A percentile compares a stretch with the other conserved stretches of the same genome.
Conservation (phyloP, 148 eudicot species). For the Silene conica region DNA sequence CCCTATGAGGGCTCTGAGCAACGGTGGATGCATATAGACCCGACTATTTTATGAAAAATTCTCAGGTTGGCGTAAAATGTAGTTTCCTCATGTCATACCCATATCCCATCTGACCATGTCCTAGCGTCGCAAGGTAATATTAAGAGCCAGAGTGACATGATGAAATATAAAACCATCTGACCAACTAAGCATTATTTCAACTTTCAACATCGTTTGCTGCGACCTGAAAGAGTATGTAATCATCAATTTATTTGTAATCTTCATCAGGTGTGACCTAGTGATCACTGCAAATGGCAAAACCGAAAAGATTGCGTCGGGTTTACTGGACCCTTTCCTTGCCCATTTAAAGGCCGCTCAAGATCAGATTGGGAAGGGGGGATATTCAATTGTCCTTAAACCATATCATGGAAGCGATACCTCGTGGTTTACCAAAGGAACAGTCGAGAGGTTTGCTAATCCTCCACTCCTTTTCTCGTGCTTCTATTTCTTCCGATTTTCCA, state of each 20-base stretch:
- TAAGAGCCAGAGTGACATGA: too few relatives aligned
- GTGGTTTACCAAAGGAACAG: slow-evolving; percentile 96
- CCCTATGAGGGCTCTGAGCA: too few relatives aligned
- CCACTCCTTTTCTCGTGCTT: slow-evolving; percentile 5
- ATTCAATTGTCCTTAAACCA: slow-evolving; percentile 82
- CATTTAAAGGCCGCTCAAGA: slow-evolving; percentile 92
- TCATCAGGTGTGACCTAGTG: slow-evolving; percentile 82
- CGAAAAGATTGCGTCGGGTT: slow-evolving; percentile 91
- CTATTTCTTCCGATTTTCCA: slow-evolving; percentile 13
- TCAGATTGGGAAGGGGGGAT: slow-evolving; percentile 95
- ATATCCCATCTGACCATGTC: too few relatives aligned
- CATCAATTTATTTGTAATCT: background rate
- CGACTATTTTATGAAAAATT: too few relatives aligned
- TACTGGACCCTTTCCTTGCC: slow-evolving; percentile 81
- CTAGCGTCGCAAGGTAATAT: too few relatives aligned
- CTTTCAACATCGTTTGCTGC: background rate
- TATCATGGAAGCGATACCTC: slow-evolving; percentile 40
- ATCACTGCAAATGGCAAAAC: slow-evolving; percentile 73
- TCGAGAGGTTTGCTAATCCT: slow-evolving; percentile 56
- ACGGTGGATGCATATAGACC: background rate
- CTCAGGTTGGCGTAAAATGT: too few relatives aligned
- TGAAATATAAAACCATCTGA: background rate
- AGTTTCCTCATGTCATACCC: too few relatives aligned
- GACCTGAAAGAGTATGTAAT: slow-evolving; percentile 7
- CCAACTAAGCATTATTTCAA: background rate